These are phyloP conservation scores for Bipolaris zeicola DNA, from an alignment of 2,329 filamentous ascomycete species.

Conservation along the genomic window DNA sequence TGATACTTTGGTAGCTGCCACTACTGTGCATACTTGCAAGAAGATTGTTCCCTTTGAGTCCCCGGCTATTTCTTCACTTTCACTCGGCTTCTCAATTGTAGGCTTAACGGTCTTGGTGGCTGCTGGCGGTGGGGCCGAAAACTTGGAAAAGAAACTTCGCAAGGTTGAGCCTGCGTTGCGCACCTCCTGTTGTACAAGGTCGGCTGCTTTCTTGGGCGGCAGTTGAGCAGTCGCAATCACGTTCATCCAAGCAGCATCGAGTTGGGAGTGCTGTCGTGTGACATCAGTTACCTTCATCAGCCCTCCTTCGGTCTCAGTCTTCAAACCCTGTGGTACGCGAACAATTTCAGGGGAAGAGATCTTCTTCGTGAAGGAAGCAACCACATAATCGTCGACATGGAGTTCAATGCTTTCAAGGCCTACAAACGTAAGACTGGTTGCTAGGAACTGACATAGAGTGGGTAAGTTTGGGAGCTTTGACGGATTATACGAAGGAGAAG, in stretches of 20 bases:
- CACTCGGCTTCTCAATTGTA: constrained; percentile 20
- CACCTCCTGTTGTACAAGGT: constrained; percentile 44
- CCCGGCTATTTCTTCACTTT: constrained; percentile 70
- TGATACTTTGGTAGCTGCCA: constrained; percentile 76
- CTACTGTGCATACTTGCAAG: constrained; percentile 83
- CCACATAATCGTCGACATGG: constrained; percentile 84
- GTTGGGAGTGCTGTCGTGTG: constrained; percentile 84
- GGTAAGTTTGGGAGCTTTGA: constrained; percentile 86
- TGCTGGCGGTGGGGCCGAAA: constrained; percentile 34
- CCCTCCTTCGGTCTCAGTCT: constrained; percentile 81
- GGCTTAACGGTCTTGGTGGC: constrained; percentile 28
- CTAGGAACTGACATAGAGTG: constrained; percentile 87
- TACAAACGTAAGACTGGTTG: constrained; percentile 95
- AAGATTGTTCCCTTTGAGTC: constrained; percentile 81
- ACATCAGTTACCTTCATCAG: constrained; percentile 86
- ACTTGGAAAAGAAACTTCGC: constrained; percentile 50
- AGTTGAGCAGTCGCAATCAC: constrained; percentile 82
- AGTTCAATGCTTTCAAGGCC: constrained; percentile 86
- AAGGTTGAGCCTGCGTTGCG: constrained; percentile 44
- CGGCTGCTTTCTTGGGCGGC: constrained; percentile 42
- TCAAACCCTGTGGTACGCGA: constrained; percentile 76
- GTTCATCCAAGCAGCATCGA: constrained; percentile 88
- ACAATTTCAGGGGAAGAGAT: constrained; percentile 77
- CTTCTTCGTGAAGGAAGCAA: constrained; percentile 82
- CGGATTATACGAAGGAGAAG: constrained; percentile 45